Evolutionary conservation across 75 land plant genomes (phyloP).

Genomic region (Cunninghamia lanceolata): DNA sequence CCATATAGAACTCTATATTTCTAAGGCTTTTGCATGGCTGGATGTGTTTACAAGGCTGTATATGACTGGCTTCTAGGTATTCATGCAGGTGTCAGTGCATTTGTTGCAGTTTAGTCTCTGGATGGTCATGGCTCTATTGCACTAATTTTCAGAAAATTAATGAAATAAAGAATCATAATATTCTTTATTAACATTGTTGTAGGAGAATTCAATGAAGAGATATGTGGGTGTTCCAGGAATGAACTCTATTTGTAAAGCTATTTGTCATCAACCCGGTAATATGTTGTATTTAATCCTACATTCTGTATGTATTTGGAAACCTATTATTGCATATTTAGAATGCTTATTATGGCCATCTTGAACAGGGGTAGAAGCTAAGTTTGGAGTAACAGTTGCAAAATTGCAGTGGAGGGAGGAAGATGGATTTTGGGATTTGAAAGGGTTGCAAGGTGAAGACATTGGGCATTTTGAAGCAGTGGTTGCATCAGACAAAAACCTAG

Average conservation of each 20-base stretch:
- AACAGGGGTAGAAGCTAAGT: slow-evolving; percentile 68
- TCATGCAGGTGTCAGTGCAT: neutral
- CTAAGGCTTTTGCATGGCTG: neutral
- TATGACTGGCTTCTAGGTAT: neutral
- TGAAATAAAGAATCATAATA: neutral
- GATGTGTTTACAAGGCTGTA: neutral
- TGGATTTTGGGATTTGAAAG: slow-evolving; percentile 48
- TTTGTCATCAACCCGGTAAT: slow-evolving; percentile 66
- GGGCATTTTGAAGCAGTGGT: slow-evolving; percentile 64
- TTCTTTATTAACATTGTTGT: neutral
- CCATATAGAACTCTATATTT: neutral
- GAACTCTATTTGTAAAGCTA: slow-evolving; percentile 82
- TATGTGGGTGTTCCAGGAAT: slow-evolving; percentile 90
- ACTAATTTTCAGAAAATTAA: neutral
- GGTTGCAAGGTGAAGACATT: slow-evolving; percentile 50
- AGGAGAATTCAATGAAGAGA: slow-evolving; percentile 44
- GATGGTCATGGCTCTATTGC: neutral
- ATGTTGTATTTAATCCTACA: neutral
- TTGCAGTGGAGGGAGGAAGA: slow-evolving; percentile 57
- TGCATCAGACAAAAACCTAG: slow-evolving; percentile 70
- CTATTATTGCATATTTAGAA: neutral
- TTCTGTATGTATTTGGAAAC: neutral
- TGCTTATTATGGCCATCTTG: slow-evolving; percentile 7
- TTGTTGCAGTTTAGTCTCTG: neutral
- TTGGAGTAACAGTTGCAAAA: slow-evolving; percentile 54